Conservation (phyloP, 345 rosid genomes). For the Euphorbia tirucalli region DNA sequence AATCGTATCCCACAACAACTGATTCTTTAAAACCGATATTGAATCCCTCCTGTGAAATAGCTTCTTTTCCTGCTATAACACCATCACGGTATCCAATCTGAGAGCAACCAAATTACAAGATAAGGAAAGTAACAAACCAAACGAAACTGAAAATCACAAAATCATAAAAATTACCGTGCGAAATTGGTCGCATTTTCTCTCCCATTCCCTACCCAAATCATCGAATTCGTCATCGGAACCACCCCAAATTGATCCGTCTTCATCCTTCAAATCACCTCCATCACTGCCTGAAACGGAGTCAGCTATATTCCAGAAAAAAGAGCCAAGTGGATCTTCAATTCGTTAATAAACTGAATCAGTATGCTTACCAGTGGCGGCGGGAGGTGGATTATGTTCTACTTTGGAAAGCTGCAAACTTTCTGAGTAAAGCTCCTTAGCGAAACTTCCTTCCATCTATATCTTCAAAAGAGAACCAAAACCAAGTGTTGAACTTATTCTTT, state of each 20-base stretch:
- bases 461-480: neutral
- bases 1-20: slow-evolving; percentile 54
- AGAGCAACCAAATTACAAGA: slow-evolving; percentile 1
- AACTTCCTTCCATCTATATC: slow-evolving; percentile 36
- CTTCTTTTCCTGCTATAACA: slow-evolving; percentile 67
- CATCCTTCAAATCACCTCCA: slow-evolving; percentile 27
- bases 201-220: slow-evolving; percentile 48
- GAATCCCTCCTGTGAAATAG: slow-evolving; percentile 75
- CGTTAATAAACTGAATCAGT: neutral
- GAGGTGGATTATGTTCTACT: slow-evolving; percentile 23
- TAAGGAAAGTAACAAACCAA: neutral
- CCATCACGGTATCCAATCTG: slow-evolving; percentile 88
- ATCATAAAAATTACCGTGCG: too few species aligned
- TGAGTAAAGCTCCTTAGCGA: slow-evolving; percentile 54
- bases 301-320: neutral
- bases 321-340: neutral
- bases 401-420: slow-evolving; percentile 39
- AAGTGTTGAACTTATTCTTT: too few species aligned
- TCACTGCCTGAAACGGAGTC: slow-evolving; percentile 21
- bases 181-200: slow-evolving; percentile 30
- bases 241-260: slow-evolving; percentile 45
- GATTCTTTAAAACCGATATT: slow-evolving; percentile 73
- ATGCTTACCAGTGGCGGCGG: slow-evolving; percentile 7
- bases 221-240: slow-evolving; percentile 44
- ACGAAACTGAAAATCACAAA: neutral